Evolutionary conservation across 768 basidiomycete genomes (phyloP), one percentile per base, ranked within the genome.

Genomic region (Baorangia bicolor): DNA sequence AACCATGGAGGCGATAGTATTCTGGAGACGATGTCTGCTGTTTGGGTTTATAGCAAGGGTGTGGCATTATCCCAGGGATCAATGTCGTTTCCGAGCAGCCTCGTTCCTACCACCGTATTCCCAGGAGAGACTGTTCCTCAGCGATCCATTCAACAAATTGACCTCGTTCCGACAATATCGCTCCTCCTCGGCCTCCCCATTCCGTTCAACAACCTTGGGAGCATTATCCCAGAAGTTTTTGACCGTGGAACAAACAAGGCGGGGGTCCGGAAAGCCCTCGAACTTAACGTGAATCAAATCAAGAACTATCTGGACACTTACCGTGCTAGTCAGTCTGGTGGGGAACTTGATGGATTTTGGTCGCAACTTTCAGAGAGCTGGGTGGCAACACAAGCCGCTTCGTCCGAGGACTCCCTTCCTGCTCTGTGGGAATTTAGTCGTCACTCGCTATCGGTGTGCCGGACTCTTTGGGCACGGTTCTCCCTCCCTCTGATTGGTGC

Each of bases 391-490:
- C 58, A 69, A 51, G 53, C 65, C 0, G 16, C 52, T 11, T 74
- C 77, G 34, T 25, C 54, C 8, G 52, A 57, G 5, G 55, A 58
- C 16, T 53, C 57, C 16, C 42, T 72, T 34, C 5, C 38, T 21
- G 49, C 58, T 0, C 37, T 66, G 16, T 61, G 58, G 59, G 61
- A 53, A 14, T 72, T 73, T 37, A 68, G 67, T 37, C 70, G 73
- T 25, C 65, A 78, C 34, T 64, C 80, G 16, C 62, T 77, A 12
- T 73, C 78, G 1, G 81, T 80, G 2, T 95, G 95, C 65, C 87
- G 95, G 8, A 72, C 81, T 13, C 84, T 98, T 51, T 99, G 97
- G 97, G 96, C 97, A 1, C 92, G 92, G 64, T 98, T 99, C 77
- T 91, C 94, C 60, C 76, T 87, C 4, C 64, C 81, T 2, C 76